phyloP scores from a whole-genome alignment of 2,329 filamentous ascomycete genomes.

The Fusarium miscanthi region DNA sequence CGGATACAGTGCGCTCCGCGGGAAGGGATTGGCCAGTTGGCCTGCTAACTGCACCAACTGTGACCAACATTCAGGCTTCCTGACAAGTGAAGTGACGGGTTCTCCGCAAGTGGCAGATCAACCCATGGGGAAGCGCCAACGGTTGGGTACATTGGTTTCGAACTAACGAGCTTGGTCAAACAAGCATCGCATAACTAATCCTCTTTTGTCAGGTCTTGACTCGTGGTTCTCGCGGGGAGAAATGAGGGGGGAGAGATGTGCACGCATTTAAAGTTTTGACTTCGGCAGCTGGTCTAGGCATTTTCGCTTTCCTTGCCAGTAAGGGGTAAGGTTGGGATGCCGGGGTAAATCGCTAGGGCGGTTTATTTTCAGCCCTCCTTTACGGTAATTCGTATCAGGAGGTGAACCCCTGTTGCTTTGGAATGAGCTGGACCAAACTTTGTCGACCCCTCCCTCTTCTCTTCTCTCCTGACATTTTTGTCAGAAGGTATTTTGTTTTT shows the following conservation, averaged over 20 bases:
- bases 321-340: background rate
- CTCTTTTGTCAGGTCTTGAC: background rate
- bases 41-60: background rate
- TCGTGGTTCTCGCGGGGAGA: background rate
- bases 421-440: background rate
- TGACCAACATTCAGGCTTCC: background rate
- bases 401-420: background rate
- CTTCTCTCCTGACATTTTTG: background rate
- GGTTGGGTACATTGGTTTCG: background rate
- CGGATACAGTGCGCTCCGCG: background rate
- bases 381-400: background rate
- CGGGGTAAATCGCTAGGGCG: background rate
- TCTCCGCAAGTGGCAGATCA: background rate
- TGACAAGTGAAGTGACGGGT: background rate
- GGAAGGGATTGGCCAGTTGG: background rate
- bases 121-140: background rate
- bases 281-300: background rate
- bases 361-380: background rate
- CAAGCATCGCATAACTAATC: background rate
- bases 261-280: background rate
- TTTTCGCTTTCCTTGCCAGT: background rate
- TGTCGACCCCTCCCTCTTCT: background rate
- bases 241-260: background rate
- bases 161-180: conserved; percentile 4
- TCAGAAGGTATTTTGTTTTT: background rate